Base-by-base conservation (phyloP, 1,284 basidiomycete genomes). In the Crocinoboletus sp. region DNA sequence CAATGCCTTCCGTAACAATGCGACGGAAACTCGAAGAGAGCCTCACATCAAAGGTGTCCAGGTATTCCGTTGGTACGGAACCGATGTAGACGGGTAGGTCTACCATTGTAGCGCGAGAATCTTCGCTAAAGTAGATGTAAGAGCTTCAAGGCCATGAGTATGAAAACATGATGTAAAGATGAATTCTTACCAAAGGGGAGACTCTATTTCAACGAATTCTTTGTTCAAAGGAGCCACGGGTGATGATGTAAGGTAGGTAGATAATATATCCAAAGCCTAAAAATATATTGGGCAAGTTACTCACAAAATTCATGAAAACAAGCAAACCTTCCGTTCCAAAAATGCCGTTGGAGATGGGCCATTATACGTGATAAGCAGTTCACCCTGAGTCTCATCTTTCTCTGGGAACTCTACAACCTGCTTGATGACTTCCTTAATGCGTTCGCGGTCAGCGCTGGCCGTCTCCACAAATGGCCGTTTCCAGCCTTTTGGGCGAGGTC, bases 391-490 rank as follows among this genome's bases (percentile, higher is more conserved):
- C 71, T 99, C 96, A 63, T 99, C 95, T 66, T 92, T 84, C 67
- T 98, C 96, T n/a, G 96, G 96, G 60, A 99, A 99, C 56, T 95
- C 89, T 24, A 98, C 81, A 0, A 76, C 73, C 46, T 84, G 77
- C 50, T 77, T 80, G 38, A 73, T 61, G 3, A 78, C 75, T 49
- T 77, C 63, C 8, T 72, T 45, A 20, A 91, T 76, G 6, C 76
- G 74, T 4, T 76, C 72, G 9, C 87, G 75, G 11, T 71, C 63
- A 2, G 84, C 80, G 49, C 88, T 93, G 1, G 80, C 56, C 0
- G 94, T 95, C 69, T 98, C 94, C 16, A 98, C 58, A 60, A 99
- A 99, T 0, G 96, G 96, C 11, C 95, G 81, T 56, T 89, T 91
- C 94, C 94, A 99, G 9, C 83, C 89, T 2, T 69, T 56, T 2